Evolutionary conservation across 169 alveolate species (phyloP).

Genomic region (Plasmodium chabaudi): DNA sequence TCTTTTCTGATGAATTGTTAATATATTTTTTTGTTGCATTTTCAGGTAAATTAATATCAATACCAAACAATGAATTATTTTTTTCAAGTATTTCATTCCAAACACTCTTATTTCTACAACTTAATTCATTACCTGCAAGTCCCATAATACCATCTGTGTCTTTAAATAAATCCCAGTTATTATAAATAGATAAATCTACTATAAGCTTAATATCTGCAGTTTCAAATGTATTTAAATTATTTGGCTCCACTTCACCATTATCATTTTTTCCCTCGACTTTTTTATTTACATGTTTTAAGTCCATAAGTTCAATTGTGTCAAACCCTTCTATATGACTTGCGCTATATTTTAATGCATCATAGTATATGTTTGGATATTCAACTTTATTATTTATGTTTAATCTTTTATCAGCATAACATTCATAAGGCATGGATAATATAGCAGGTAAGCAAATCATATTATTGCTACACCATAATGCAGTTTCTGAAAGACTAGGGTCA

Average conservation of each 20-base stretch:
- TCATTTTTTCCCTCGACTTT: too few species aligned
- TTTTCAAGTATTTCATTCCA: conserved; percentile 60
- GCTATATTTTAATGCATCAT: conserved; percentile 36
- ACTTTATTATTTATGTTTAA: conserved; percentile 60
- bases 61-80: conserved; percentile 21
- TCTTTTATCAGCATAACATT: conserved; percentile 74
- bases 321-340: conserved; percentile 67
- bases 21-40: conserved; percentile 5
- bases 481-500: conserved; percentile 76
- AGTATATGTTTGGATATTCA: conserved; percentile 66
- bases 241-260: neutral
- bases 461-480: conserved; percentile 83
- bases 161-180: conserved; percentile 50
- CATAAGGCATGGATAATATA: conserved; percentile 73
- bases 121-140: conserved; percentile 57
- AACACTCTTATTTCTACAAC: conserved; percentile 49
- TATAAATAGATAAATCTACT: conserved; percentile 28
- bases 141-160: conserved; percentile 74
- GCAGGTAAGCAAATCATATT: conserved; percentile 75
- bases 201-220: conserved; percentile 27
- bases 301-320: conserved; percentile 38
- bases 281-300: neutral
- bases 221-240: neutral
- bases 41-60: conserved; percentile 55
- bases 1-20: neutral